Percentiles rank a stretch among this genome's conserved stretches.
phyloP scores from a whole-genome alignment of 345 rosid genomes.

The Populus pruinosa region DNA sequence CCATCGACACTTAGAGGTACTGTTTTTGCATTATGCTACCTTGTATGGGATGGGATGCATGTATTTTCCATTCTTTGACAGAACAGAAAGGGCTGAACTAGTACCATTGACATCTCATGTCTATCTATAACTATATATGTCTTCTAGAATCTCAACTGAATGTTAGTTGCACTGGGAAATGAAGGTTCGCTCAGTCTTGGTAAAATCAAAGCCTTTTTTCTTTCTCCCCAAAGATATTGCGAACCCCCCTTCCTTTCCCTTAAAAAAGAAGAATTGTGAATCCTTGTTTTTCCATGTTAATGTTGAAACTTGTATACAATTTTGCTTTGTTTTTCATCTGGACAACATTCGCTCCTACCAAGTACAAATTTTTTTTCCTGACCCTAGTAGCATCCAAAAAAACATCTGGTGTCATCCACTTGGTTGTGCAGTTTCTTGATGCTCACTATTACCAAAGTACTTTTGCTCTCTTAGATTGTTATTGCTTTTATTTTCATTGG shows the following conservation, averaged over 20 bases:
- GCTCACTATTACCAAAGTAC: not conserved
- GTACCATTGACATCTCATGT: not conserved
- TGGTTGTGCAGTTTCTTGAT: not conserved
- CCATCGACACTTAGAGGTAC: slow-evolving; percentile 78
- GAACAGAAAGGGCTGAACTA: not conserved
- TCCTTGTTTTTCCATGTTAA: too few relatives aligned
- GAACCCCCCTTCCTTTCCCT: too few relatives aligned
- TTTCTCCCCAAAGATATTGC: not conserved
- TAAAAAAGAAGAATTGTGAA: not conserved
- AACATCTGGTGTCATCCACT: not conserved
- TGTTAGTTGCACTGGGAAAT: not conserved
- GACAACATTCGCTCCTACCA: not conserved
- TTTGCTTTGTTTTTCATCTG: not conserved
- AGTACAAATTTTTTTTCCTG: not conserved
- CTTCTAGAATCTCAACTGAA: not conserved
- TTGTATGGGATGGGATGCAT: not conserved
- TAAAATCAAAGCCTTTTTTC: not conserved
- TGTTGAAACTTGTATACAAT: not conserved
- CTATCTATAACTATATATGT: not conserved
- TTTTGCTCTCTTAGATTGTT: not conserved
- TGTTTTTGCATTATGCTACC: slow-evolving; percentile 6
- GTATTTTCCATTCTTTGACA: not conserved
- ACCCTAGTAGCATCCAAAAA: not conserved
- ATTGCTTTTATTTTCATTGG: not conserved
- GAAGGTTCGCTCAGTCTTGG: not conserved